phyloP scores from a whole-genome alignment of 768 basidiomycete genomes.

The Tylopilus rubrobrunneus region DNA sequence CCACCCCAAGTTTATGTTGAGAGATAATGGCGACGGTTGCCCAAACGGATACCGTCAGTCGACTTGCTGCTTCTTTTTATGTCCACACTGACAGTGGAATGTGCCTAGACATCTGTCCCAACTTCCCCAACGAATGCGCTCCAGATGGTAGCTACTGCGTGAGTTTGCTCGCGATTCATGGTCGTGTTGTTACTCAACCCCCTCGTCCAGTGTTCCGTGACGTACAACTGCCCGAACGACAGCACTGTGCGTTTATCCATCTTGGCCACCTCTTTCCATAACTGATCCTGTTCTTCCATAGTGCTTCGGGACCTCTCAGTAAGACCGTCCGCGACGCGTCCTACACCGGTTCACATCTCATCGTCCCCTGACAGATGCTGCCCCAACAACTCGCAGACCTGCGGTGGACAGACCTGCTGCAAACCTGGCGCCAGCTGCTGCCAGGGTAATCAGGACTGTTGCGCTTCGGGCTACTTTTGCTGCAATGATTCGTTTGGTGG shows the following conservation, averaged over 20 bases:
- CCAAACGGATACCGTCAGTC: conserved; percentile 13
- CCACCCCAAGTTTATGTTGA: conserved; percentile 5
- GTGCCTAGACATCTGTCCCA: conserved; percentile 16
- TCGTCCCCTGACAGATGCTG: conserved; percentile 14
- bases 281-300: conserved; percentile 1
- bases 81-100: neutral
- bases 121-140: conserved; percentile 16
- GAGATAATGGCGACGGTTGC: conserved; percentile 10
- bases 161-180: neutral
- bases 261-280: neutral
- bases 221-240: conserved; percentile 11
- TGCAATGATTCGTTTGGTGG: conserved; percentile 21
- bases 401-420: conserved; percentile 14
- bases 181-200: neutral
- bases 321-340: neutral
- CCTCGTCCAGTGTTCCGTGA: conserved; percentile 9
- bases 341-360: neutral
- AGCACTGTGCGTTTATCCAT: conserved; percentile 11
- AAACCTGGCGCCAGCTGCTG: conserved; percentile 10
- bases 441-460: conserved; percentile 3
- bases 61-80: neutral
- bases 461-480: conserved; percentile 10
- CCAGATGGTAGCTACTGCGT: conserved; percentile 20
- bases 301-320: conserved; percentile 9
- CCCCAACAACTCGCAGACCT: conserved; percentile 10